Conservation (phyloP, 73 alveolate species). For the Paramecium biaurelia region DNA sequence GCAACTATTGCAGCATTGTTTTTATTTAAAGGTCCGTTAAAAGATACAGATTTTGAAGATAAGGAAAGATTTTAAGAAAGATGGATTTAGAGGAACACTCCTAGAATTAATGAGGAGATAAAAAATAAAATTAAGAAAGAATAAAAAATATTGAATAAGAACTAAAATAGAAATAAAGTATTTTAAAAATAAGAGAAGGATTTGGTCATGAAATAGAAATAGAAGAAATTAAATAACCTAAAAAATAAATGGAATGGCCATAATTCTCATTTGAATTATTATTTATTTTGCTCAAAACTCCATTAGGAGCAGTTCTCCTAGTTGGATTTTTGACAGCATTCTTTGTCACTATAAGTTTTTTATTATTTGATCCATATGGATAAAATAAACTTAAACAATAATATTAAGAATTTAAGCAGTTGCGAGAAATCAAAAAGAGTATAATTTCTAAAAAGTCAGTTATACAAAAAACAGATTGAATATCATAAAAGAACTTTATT, state of each 20-base stretch:
- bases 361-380: conserved; percentile 45
- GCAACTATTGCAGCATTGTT: background rate
- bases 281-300: background rate
- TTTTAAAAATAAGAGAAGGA: background rate
- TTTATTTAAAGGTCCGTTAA: conserved; percentile 1
- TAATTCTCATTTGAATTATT: background rate
- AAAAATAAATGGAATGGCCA: background rate
- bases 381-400: background rate
- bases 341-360: conserved; percentile 5
- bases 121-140: background rate
- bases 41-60: conserved; percentile 33
- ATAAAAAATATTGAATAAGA: background rate
- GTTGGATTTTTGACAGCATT: background rate
- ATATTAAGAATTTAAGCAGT: background rate
- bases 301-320: conserved; percentile 15
- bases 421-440: background rate
- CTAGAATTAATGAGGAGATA: background rate
- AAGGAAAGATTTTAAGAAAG: background rate
- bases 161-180: background rate
- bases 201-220: background rate
- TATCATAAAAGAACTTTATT: background rate
- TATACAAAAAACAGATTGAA: background rate
- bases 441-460: background rate
- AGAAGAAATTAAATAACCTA: background rate
- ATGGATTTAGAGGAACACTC: background rate